These are phyloP conservation scores for Diospyros kaki DNA, from an alignment of 148 eudicot genomes.

Conservation along the genomic window DNA sequence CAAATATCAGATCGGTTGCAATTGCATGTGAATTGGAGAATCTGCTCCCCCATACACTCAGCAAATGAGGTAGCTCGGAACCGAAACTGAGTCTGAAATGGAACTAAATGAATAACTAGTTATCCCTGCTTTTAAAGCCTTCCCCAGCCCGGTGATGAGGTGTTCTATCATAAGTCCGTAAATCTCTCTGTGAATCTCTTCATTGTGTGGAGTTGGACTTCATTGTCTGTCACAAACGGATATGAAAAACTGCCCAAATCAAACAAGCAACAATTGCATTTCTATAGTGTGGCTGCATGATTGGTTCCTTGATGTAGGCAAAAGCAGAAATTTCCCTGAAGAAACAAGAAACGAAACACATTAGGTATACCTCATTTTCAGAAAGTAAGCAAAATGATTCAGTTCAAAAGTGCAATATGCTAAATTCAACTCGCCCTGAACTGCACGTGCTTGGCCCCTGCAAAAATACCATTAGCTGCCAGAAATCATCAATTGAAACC, in stretches of 20 bases:
- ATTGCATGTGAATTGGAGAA: no score
- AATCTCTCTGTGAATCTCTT: no score
- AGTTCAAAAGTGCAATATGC: conserved; percentile 9
- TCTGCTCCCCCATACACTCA: no score
- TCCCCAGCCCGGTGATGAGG: no score
- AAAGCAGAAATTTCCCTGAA: conserved; percentile 5
- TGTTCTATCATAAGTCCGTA: no score
- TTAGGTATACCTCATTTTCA: not conserved
- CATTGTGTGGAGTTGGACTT: no score
- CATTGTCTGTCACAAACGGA: not conserved
- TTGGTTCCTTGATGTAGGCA: not conserved
- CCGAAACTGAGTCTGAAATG: no score
- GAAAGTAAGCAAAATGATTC: not conserved
- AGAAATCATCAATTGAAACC: conserved; percentile 24
- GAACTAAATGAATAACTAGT: no score
- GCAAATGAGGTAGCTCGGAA: no score
- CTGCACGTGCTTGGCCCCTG: conserved; percentile 33
- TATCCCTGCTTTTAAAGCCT: no score
- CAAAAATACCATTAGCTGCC: conserved; percentile 25
- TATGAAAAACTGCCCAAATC: not conserved
- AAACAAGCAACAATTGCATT: not conserved
- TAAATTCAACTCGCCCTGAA: conserved; percentile 23
- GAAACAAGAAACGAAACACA: not conserved
- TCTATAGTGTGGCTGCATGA: not conserved
- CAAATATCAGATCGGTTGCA: no score